Conservation (phyloP, 495 filamentous ascomycete species). For the Xylaria venustula region DNA sequence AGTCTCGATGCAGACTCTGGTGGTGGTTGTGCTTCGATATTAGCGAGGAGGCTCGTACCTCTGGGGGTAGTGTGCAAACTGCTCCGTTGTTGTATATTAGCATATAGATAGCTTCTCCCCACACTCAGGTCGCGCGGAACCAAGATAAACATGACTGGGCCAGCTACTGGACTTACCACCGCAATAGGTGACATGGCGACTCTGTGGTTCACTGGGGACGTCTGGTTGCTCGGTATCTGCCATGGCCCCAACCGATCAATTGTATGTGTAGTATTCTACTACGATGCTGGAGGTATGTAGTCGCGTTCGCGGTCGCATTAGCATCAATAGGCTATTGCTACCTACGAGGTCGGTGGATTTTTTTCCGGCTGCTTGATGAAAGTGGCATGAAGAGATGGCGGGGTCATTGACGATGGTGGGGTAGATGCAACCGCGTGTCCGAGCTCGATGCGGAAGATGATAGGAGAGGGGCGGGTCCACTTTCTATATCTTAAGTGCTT, state of each 20-base stretch:
- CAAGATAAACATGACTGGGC: too few relatives aligned
- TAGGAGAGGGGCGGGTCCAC: background rate
- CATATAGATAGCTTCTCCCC: background rate
- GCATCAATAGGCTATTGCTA: background rate
- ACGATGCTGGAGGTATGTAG: background rate
- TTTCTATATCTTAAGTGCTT: background rate
- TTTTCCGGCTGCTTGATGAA: constrained; percentile 12
- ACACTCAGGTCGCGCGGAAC: background rate
- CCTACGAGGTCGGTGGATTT: background rate
- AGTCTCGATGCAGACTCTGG: background rate
- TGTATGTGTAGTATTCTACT: background rate
- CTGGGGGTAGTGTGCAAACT: constrained; percentile 93
- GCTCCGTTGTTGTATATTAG: constrained; percentile 14
- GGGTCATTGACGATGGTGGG: constrained; percentile 16
- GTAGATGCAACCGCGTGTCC: constrained; percentile 1
- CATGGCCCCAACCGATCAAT: constrained; percentile 26
- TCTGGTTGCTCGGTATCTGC: constrained; percentile 39
- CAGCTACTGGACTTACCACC: constrained; percentile 74
- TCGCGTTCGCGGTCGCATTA: constrained; percentile 1
- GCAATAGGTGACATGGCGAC: constrained; percentile 72
- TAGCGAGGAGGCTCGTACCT: constrained; percentile 55
- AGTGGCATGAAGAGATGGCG: constrained; percentile 6
- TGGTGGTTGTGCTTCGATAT: constrained; percentile 15
- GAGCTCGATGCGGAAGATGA: background rate
- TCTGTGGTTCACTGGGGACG: constrained; percentile 54